Percentiles rank a stretch among this genome's conserved stretches.
Conservation (phyloP, 148 eudicot species). For the Spergularia marina region DNA sequence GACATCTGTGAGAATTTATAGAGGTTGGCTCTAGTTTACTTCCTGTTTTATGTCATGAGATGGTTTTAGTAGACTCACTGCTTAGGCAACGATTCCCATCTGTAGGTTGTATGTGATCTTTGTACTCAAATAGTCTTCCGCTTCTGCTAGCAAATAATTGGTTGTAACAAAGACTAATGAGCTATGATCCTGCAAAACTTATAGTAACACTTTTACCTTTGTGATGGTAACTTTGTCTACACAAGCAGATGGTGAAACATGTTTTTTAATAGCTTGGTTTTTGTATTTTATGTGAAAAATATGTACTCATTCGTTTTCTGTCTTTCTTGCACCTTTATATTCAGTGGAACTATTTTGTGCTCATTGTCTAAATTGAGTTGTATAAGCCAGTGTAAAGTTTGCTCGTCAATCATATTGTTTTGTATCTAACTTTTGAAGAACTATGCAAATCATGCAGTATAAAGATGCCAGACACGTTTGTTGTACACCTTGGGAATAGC, state of each 20-base stretch:
- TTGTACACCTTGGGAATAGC: conserved; percentile 99
- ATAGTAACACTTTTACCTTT: too few species aligned
- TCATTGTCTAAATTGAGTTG: background rate
- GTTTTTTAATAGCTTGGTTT: too few species aligned
- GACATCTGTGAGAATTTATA: background rate
- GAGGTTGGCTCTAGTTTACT: background rate
- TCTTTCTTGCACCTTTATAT: too few species aligned
- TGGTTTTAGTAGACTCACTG: background rate
- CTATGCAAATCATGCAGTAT: conserved; percentile 47
- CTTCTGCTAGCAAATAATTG: background rate
- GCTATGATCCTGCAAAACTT: background rate
- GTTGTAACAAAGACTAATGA: background rate
- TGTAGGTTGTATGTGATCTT: background rate
- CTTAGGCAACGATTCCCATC: background rate
- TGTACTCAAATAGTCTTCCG: background rate
- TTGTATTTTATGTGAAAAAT: too few species aligned
- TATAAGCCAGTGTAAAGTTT: background rate
- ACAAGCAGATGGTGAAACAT: background rate
- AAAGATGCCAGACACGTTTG: conserved; percentile 89
- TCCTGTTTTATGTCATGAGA: background rate
- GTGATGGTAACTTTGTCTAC: background rate
- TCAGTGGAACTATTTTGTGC: too few species aligned
- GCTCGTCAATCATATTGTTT: conserved; percentile 1
- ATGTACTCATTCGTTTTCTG: too few species aligned
- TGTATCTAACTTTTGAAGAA: conserved; percentile 1